phyloP scores from a whole-genome alignment of 1,284 basidiomycete genomes.

The Trametes sp. region DNA sequence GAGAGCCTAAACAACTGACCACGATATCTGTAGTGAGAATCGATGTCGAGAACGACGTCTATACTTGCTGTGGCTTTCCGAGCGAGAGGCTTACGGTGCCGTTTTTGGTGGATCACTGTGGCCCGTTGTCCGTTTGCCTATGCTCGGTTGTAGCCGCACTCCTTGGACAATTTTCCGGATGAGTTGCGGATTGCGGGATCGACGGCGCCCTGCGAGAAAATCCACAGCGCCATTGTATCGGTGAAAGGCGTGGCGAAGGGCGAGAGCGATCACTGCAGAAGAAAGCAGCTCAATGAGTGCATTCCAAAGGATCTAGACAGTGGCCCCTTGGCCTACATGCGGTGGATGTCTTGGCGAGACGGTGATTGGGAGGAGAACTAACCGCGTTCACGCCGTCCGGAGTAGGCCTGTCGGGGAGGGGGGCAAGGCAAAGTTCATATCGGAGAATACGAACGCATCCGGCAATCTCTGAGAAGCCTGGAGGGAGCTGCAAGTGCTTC shows the following conservation, averaged over 20 bases:
- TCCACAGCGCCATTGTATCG: slow-evolving; percentile 8
- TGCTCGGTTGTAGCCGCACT: slow-evolving; percentile 24
- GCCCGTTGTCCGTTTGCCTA: slow-evolving; percentile 11
- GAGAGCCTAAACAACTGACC: slow-evolving; percentile 2
- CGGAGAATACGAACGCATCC: slow-evolving; percentile 35
- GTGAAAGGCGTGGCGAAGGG: slow-evolving; percentile 21
- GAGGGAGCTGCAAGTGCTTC: too few relatives aligned
- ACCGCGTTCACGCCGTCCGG: slow-evolving; percentile 16
- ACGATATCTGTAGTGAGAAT: slow-evolving; percentile 28
- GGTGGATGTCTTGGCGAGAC: not conserved
- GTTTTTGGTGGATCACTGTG: slow-evolving; percentile 26
- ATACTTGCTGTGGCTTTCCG: slow-evolving; percentile 26
- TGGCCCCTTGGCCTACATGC: slow-evolving; percentile 5
- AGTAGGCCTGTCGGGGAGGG: slow-evolving; percentile 28
- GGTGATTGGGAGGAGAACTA: slow-evolving; percentile 1
- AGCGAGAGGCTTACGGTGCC: slow-evolving; percentile 27
- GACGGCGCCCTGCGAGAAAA: slow-evolving; percentile 12
- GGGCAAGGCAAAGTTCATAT: slow-evolving; percentile 34
- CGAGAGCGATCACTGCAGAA: slow-evolving; percentile 20
- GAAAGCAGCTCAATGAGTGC: slow-evolving; percentile 21
- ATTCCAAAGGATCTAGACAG: slow-evolving; percentile 17
- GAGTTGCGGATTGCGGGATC: slow-evolving; percentile 29
- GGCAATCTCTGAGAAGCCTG: slow-evolving; percentile 33
- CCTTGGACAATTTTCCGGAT: slow-evolving; percentile 25
- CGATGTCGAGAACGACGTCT: slow-evolving; percentile 27